phyloP scores from a whole-genome alignment of 371 early-diverging fungal species.

The Circinella umbellata region DNA sequence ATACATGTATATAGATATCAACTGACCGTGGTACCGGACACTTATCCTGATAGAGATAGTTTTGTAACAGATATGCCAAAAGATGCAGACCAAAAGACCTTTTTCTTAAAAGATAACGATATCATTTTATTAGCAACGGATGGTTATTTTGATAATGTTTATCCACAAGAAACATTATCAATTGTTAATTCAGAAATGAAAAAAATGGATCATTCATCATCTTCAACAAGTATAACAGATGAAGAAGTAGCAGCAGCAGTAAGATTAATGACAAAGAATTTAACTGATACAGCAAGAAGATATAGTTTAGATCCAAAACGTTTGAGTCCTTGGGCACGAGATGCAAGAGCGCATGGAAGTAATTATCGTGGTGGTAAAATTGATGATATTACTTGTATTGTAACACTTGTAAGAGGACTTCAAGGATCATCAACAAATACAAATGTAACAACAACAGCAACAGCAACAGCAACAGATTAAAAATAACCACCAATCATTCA shows the following conservation, averaged over 20 bases:
- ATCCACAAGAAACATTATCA: slow-evolving; percentile 62
- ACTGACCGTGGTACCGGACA: slow-evolving; percentile 66
- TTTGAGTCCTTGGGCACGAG: slow-evolving; percentile 54
- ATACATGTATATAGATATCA: slow-evolving; percentile 51
- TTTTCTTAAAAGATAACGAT: slow-evolving; percentile 70
- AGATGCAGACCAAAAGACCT: slow-evolving; percentile 62
- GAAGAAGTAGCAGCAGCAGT: slow-evolving; percentile 56
- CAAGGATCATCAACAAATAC: background rate
- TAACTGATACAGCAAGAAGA: slow-evolving; percentile 62
- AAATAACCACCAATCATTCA: too few species aligned
- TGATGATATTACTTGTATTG: slow-evolving; percentile 58
- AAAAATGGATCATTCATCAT: slow-evolving; percentile 24
- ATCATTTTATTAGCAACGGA: slow-evolving; percentile 73
- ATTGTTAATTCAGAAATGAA: slow-evolving; percentile 53
- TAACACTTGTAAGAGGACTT: slow-evolving; percentile 43
- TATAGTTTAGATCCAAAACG: slow-evolving; percentile 62
- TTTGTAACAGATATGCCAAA: slow-evolving; percentile 68
- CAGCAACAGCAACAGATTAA: background rate
- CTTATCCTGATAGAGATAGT: slow-evolving; percentile 57
- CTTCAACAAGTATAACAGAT: slow-evolving; percentile 11
- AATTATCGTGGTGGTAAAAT: slow-evolving; percentile 53
- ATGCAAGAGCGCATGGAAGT: slow-evolving; percentile 52
- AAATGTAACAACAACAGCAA: background rate
- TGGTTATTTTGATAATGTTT: slow-evolving; percentile 76
- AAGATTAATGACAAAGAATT: slow-evolving; percentile 54